Conservation (phyloP, 441 rosid genomes). For the Lagerstroemia fauriei region DNA sequence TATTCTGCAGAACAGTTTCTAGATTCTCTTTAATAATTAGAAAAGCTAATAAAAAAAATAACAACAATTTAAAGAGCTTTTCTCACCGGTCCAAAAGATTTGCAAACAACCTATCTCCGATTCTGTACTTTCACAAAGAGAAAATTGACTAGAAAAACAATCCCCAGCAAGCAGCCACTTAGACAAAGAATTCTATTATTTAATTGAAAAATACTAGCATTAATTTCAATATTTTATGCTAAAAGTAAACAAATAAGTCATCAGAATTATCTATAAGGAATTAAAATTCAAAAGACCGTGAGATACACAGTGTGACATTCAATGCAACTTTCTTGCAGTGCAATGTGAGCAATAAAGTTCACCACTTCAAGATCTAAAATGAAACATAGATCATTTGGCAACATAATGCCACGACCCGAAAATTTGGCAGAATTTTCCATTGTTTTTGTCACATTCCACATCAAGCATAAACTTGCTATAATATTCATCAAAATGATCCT, state of each 20-base stretch:
- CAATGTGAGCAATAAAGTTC: neutral
- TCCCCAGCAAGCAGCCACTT: neutral
- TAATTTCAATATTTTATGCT: neutral
- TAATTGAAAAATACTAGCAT: neutral
- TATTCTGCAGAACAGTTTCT: neutral
- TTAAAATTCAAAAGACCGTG: neutral
- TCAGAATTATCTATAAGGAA: neutral
- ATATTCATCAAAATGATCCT: too few relatives aligned
- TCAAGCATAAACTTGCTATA: too few relatives aligned
- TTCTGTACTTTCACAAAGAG: neutral
- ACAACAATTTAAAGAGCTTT: neutral
- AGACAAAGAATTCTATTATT: neutral
- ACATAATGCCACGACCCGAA: slow-evolving; percentile 40
- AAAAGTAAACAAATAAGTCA: neutral
- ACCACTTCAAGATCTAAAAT: neutral
- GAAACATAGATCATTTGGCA: neutral
- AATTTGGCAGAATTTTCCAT: neutral
- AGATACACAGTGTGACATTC: neutral
- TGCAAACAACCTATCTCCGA: neutral
- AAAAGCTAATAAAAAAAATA: neutral
- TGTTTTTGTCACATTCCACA: too few relatives aligned
- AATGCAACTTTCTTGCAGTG: neutral
- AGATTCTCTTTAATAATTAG: neutral
- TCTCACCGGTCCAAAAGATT: neutral
- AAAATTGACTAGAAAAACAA: neutral